Percentiles rank a stretch among this genome's conserved stretches.
Conservation (phyloP, 768 basidiomycete species). For the Auricularia sp. region DNA sequence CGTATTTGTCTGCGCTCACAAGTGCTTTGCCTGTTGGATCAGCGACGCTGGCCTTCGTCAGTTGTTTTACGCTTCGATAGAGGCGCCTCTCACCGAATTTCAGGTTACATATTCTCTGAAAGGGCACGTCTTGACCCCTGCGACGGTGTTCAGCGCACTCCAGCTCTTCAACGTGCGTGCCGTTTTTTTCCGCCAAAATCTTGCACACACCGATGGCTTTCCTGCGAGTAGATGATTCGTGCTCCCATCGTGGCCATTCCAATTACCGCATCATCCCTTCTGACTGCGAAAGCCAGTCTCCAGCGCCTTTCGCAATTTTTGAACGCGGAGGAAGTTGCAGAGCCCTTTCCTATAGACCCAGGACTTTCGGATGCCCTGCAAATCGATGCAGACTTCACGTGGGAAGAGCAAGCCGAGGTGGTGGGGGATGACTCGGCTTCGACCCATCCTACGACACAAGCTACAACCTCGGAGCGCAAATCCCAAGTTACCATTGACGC, state of each 20-base stretch:
- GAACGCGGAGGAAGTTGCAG: conserved; percentile 43
- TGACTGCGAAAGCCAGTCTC: conserved; percentile 42
- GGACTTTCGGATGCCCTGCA: conserved; percentile 32
- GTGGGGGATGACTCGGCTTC: conserved; percentile 8
- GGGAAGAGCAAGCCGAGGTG: conserved; percentile 32
- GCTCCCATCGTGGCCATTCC: conserved; percentile 47
- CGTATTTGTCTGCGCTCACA: conserved; percentile 33
- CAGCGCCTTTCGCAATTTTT: conserved; percentile 39
- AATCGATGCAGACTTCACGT: conserved; percentile 42
- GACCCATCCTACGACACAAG: conserved; percentile 4
- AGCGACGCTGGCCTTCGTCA: conserved; percentile 41
- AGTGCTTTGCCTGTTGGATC: conserved; percentile 43
- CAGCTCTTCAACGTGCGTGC: conserved; percentile 45
- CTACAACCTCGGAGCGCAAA: conserved; percentile 8
- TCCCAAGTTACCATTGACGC: not conserved
- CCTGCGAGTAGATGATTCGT: conserved; percentile 38
- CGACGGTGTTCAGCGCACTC: conserved; percentile 46
- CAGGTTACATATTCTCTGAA: conserved; percentile 58
- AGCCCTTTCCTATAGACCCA: conserved; percentile 36
- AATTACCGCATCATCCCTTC: conserved; percentile 36
- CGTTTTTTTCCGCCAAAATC: too few relatives aligned
- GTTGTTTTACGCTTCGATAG: not conserved
- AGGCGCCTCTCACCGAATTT: not conserved
- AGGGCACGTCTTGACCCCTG: conserved; percentile 43
- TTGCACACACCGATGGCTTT: too few relatives aligned